phyloP scores from a whole-genome alignment of 208 protist genomes.

The Trypanosoma cruzi region DNA sequence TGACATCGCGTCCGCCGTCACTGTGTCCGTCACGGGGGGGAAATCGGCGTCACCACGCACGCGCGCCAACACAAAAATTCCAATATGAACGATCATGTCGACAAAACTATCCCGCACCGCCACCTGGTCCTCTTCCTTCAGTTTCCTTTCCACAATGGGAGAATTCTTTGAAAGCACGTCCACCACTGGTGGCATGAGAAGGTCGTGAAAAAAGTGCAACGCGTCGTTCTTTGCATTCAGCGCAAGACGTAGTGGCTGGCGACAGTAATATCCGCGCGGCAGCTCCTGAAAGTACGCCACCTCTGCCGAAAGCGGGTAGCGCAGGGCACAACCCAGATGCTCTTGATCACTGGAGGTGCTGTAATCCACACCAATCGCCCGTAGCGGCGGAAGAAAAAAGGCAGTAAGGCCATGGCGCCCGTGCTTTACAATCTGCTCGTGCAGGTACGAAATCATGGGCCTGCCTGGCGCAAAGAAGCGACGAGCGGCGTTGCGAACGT shows the following conservation, averaged over 20 bases:
- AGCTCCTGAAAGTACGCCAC: slow-evolving; percentile 62
- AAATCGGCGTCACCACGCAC: slow-evolving; percentile 5
- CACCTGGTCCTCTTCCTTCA: slow-evolving; percentile 7
- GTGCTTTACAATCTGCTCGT: slow-evolving; percentile 43
- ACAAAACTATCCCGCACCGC: slow-evolving; percentile 34
- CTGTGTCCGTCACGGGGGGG: background rate
- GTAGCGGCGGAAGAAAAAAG: slow-evolving; percentile 68
- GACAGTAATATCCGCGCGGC: slow-evolving; percentile 46
- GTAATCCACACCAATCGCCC: slow-evolving; percentile 73
- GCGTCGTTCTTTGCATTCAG: slow-evolving; percentile 39
- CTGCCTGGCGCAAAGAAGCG: slow-evolving; percentile 21
- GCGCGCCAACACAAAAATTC: slow-evolving; percentile 32
- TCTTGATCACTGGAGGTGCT: slow-evolving; percentile 31
- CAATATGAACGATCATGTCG: slow-evolving; percentile 47
- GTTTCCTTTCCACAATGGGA: background rate
- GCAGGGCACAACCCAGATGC: slow-evolving; percentile 35
- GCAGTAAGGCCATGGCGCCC: slow-evolving; percentile 48
- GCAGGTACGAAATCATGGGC: slow-evolving; percentile 38
- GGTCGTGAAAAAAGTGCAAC: slow-evolving; percentile 32
- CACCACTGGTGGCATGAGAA: slow-evolving; percentile 18
- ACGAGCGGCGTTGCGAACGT: slow-evolving; percentile 34
- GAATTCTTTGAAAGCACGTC: background rate
- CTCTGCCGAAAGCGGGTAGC: slow-evolving; percentile 34
- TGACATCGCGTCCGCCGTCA: slow-evolving; percentile 38
- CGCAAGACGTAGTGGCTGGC: slow-evolving; percentile 32